Base-by-base conservation (phyloP, 2,329 filamentous ascomycete species). In the Alternaria gaisen region DNA sequence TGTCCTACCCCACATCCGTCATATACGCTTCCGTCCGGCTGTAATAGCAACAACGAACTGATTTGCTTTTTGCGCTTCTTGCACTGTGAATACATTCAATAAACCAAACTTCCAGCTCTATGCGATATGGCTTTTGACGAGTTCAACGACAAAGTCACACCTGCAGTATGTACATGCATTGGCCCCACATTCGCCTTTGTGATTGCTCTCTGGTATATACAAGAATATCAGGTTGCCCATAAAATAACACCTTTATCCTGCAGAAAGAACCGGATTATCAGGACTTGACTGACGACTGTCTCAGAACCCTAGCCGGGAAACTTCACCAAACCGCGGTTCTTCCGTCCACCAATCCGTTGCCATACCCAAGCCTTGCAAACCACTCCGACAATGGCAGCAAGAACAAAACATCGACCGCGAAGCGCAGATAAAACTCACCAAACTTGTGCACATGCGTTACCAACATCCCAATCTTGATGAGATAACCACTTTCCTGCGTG, bases 401-500 rank as follows among this genome's bases (percentile, higher is more conserved):
- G 65, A 70, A 34, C 69, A 75, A 34, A 72, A 72, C 41, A 84
- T 85, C 71, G 79, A 84, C 61, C 66, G 70, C 16, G 63, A 75
- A 47, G 73, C 79, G 30, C 83, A 85, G 61, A 79, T 86, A 64
- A 79, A 80, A 58, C 70, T 86, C 20, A 80, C 77, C 7, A 82
- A 82, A 58, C 61, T 85, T 5, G 78, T 79, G 2, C 84, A 86
- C 60, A 85, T 86, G 83, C 79, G 83, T 1, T 86, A 86, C 66
- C 83, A 85, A 60, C 84, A 86, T 63, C 81, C 83, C 0, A 80
- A 86, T 58, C 72, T 86, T 4, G 74, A 79, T 22, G 72, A 79
- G 57, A 84, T 85, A 44, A 84, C 81, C 5, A 80, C 72, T 3
- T 86, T 82, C 69, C 73, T 80, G 2, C 61, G 67, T 32, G 75